Percentiles rank a stretch among this genome's conserved stretches.
These are phyloP conservation scores for Trypanosoma lewisi DNA, from an alignment of 208 protist genomes.

Conservation along the genomic window DNA sequence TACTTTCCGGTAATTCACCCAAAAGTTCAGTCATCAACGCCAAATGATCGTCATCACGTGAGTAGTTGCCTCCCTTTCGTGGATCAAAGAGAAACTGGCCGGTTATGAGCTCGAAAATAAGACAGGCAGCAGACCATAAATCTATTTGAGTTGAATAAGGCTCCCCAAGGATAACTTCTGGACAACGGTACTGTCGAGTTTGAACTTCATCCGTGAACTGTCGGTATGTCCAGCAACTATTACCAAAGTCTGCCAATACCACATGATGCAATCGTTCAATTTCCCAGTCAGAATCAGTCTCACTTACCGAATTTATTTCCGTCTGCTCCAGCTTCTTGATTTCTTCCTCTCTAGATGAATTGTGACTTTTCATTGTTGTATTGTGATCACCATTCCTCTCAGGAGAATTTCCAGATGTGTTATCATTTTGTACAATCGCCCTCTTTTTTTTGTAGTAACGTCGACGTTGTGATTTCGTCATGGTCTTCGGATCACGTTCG, in stretches of 20 bases:
- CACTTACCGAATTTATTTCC: constrained; percentile 29
- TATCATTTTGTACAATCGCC: constrained; percentile 21
- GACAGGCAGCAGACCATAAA: constrained; percentile 92
- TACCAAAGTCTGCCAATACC: constrained; percentile 98
- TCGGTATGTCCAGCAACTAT: constrained; percentile 97
- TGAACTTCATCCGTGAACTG: constrained; percentile 96
- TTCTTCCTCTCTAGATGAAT: constrained; percentile 3
- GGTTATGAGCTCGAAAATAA: constrained; percentile 94
- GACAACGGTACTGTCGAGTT: constrained; percentile 91
- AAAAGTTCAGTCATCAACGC: constrained; percentile 94
- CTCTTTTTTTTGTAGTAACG: constrained; percentile 90
- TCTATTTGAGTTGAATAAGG: constrained; percentile 85
- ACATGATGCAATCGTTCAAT: constrained; percentile 86
- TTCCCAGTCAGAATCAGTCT: constrained; percentile 84
- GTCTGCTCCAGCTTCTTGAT: constrained; percentile 30
- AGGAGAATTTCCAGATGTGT: constrained; percentile 2
- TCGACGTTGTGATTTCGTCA: constrained; percentile 92
- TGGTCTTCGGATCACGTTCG: constrained; percentile 80
- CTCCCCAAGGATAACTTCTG: constrained; percentile 92
- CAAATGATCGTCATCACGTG: constrained; percentile 92
- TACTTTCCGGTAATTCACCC: constrained; percentile 84
- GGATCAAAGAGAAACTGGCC: constrained; percentile 94
- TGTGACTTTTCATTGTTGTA: constrained; percentile 9
- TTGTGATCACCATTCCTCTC: not conserved
- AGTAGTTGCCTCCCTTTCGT: constrained; percentile 88